Evolutionary conservation across 73 alveolate genomes (phyloP).

Genomic region (Strombidium stylifer): DNA sequence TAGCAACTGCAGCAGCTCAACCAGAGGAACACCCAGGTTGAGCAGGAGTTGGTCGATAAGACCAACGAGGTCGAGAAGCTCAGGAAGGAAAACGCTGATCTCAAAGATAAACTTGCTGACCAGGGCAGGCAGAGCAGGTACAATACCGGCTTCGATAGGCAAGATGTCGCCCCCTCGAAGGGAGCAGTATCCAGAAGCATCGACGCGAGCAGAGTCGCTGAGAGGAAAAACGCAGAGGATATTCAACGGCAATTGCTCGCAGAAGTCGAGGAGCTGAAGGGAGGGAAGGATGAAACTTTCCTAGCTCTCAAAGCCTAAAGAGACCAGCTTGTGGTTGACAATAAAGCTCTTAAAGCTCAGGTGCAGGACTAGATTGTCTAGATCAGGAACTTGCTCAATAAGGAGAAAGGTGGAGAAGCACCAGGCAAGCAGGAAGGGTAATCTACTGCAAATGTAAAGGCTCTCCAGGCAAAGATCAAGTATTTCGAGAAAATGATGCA

Average conservation of each 20-base stretch:
- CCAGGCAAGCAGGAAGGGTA: constrained; percentile 74
- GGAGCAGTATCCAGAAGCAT: too few relatives aligned
- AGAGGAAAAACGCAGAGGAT: constrained; percentile 58
- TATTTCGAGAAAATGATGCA: constrained; percentile 89
- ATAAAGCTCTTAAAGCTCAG: constrained; percentile 59
- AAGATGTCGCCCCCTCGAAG: too few relatives aligned
- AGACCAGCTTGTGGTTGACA: constrained; percentile 89
- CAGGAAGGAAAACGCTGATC: constrained; percentile 1
- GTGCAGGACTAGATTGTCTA: constrained; percentile 27
- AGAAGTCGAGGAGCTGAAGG: constrained; percentile 79
- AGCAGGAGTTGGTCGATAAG: too few relatives aligned
- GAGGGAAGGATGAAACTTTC: constrained; percentile 60
- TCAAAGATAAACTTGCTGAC: constrained; percentile 60
- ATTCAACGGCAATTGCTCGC: constrained; percentile 71
- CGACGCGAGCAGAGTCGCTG: too few relatives aligned
- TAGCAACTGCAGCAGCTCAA: too few relatives aligned
- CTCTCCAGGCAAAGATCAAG: constrained; percentile 78
- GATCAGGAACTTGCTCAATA: neutral
- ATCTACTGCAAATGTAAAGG: constrained; percentile 80
- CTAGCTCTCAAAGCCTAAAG: constrained; percentile 83
- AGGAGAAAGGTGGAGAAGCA: constrained; percentile 8
- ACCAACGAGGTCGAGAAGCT: constrained; percentile 5
- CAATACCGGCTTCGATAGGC: too few relatives aligned
- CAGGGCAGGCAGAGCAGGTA: too few relatives aligned
- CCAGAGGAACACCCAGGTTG: too few relatives aligned